Evolutionary conservation across 1,284 basidiomycete species (phyloP).

Genomic region (Apiotrichum veenhuisii): DNA sequence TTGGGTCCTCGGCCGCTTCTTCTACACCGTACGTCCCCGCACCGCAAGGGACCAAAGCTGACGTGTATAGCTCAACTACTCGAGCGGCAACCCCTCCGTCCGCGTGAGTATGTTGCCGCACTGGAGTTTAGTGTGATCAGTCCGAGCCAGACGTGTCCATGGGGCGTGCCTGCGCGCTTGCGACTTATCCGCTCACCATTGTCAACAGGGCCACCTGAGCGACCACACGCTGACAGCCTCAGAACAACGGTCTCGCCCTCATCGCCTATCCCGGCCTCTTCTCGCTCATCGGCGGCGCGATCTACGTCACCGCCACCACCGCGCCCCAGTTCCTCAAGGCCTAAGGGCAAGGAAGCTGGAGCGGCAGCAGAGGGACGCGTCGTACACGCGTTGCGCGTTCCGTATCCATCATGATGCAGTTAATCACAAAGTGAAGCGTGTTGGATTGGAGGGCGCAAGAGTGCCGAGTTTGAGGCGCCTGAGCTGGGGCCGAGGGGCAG

Average conservation of each 20-base stretch:
- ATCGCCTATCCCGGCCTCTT: conserved; percentile 25
- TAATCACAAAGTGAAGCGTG: too few species aligned
- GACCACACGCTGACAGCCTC: conserved; percentile 1
- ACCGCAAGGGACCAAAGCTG: background rate
- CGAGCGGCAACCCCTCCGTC: background rate
- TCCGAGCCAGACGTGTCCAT: too few species aligned
- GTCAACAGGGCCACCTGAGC: too few species aligned
- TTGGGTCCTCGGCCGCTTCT: conserved; percentile 30
- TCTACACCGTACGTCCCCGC: conserved; percentile 34
- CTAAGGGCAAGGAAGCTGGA: background rate
- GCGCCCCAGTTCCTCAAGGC: background rate
- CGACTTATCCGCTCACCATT: background rate
- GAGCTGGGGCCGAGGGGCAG: too few species aligned
- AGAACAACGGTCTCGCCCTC: conserved; percentile 21
- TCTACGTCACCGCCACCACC: conserved; percentile 4
- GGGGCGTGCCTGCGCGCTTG: background rate
- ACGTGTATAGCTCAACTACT: conserved; percentile 26
- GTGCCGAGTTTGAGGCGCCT: too few species aligned
- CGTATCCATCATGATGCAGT: background rate
- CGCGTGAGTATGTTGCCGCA: conserved; percentile 1
- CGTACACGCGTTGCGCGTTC: too few species aligned
- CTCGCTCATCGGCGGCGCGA: conserved; percentile 3
- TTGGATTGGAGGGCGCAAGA: too few species aligned
- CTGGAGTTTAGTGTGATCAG: background rate
- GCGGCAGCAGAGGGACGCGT: too few species aligned